These are phyloP conservation scores for Eimeria maxima DNA, from an alignment of 169 alveolate species.

Conservation along the genomic window DNA sequence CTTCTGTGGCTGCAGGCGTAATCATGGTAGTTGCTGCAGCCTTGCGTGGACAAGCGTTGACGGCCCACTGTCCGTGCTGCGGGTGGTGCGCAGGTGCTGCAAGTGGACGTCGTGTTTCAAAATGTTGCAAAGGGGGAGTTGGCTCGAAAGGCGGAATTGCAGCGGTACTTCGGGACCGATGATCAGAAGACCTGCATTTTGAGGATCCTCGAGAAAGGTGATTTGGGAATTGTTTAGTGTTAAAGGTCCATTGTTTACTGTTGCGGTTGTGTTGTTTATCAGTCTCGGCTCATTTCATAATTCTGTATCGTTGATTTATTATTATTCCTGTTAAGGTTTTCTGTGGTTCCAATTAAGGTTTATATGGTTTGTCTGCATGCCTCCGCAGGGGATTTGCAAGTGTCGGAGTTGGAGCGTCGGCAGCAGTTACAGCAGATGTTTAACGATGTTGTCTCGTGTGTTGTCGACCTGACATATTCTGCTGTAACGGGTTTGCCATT, in stretches of 20 bases:
- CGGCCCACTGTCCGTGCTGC: too few species aligned
- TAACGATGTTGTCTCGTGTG: constrained; percentile 90
- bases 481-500: constrained; percentile 93
- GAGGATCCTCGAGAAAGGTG: constrained; percentile 96
- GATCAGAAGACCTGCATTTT: constrained; percentile 92
- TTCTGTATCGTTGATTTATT: too few species aligned
- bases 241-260: background rate
- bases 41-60: too few species aligned
- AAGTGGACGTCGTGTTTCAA: constrained; percentile 94
- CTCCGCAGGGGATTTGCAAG: constrained; percentile 91
- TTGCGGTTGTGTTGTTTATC: background rate
- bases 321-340: too few species aligned
- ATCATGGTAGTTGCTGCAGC: background rate
- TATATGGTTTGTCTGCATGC: background rate
- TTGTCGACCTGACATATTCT: constrained; percentile 91
- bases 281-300: background rate
- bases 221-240: background rate
- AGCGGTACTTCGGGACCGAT: constrained; percentile 93
- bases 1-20: background rate
- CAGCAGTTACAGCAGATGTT: constrained; percentile 89
- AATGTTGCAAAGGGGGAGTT: constrained; percentile 97
- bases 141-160: constrained; percentile 94
- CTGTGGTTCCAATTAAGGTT: too few species aligned
- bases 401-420: constrained; percentile 93
- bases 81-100: constrained; percentile 91